Base-by-base conservation (phyloP, 148 eudicot genomes). In the Camellia japonica region DNA sequence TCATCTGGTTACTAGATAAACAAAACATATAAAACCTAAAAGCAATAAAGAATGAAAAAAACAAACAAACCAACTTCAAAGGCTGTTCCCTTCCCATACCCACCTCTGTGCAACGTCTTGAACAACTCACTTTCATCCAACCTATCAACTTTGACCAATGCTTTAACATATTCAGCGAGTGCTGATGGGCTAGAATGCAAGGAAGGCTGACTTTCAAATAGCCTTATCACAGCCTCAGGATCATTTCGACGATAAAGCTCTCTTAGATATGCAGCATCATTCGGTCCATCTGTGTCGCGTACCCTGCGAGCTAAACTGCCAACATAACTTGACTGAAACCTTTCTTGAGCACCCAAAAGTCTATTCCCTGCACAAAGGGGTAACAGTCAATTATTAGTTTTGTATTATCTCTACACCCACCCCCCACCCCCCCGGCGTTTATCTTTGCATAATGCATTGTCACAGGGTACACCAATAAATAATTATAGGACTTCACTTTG, bases 31-130 rank as follows among this genome's bases (percentile, higher is more conserved):
- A 66, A 66, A 13, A 6, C 61, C 44, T 4, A 69, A 54, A 43
- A 71, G 41, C 42, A 54, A 49, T 2, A 62, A 30, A 63, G 73
- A 14, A 42, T 43, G 16, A 23, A 60, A 54, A 55, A n/a, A 44
- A n/a, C 16, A 30, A 30, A 30, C 38, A 1, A 30, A 30, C 38
- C 0, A 30, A 30, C 18, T 15, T 10, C 12, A 16, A 18, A 12
- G 4, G 23, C 4, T 0, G 62, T 78, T 68, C 30, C 42, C 61
- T 10, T 67, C 68, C 6, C 54, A 64, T 66, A 86, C 88, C 76
- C 79, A 93, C 99, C 99, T 92, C 90, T 88, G 54, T 92, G 98
- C 90, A 97, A 84, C 62, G 97, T 94, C 83, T 87, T 89, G 9
- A 97, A 80, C 90, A 97, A 80, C 82, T 97, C 94, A 72, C 97